Base-by-base conservation (phyloP, 2,329 filamentous ascomycete genomes). In the Fusarium siculi region DNA sequence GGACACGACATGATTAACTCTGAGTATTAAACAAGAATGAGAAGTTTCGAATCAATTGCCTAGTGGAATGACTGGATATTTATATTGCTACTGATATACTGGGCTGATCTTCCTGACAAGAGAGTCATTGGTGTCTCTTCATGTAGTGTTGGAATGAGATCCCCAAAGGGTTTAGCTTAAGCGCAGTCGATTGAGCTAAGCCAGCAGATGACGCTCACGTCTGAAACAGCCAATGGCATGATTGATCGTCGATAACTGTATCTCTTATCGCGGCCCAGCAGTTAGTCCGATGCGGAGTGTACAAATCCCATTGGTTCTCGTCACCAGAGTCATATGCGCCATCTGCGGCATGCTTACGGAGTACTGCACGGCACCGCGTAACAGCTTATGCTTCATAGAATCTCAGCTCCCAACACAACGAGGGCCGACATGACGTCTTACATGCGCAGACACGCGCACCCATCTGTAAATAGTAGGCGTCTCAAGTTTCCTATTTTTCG, bases 1-100 rank as follows among this genome's bases (percentile, higher is more conserved):
- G 80, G 75, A 59, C 81, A 84, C 9, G 81, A 80, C 82, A 83
- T 82, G 30, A n/a, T 63, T 30, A 9, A 21, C 9, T 36, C 14
- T 46, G 40, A 47, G 18, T 15, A 49, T 21, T 5, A 5, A 23
- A 12, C 12, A 19, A 23, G 21, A 58, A 11, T 25, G 21, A 49
- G 0, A 0, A 9, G 12, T 18, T 2, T 9, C 8, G 4, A 10
- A 3, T 19, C 3, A 6, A 37, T 10, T 8, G 4, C 12, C 16
- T 2, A 37, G 10, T 21, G 18, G 23, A 23, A 19, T 10, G 23
- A 23, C 7, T 10, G 5, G 32, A 47, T 37, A 47, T 32, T 57
- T 47, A 37, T 57, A 47, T 57, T 15, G 8, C 23, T 46, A 46
- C 23, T 28, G 16, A 4, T 28, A 4, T 23, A 10, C n/a, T 43